phyloP scores from a whole-genome alignment of 1,284 basidiomycete species.

The Sporisorium scitamineum region DNA sequence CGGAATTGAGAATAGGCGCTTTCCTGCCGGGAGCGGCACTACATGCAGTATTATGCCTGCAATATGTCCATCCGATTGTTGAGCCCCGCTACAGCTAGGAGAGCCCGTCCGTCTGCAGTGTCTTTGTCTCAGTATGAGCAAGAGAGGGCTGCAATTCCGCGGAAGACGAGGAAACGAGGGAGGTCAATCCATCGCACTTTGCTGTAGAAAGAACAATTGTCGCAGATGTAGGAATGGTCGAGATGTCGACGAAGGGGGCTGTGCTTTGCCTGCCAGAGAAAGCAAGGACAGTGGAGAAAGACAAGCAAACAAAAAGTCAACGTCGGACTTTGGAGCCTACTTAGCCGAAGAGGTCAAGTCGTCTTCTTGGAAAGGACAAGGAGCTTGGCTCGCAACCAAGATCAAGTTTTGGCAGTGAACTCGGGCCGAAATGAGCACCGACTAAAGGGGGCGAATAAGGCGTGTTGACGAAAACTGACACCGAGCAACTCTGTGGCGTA shows the following conservation, averaged over 20 bases:
- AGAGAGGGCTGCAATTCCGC: background rate
- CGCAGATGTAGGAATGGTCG: slow-evolving; percentile 7
- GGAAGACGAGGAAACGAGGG: background rate
- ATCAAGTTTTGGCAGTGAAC: background rate
- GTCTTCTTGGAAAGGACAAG: slow-evolving; percentile 25
- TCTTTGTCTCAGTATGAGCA: background rate
- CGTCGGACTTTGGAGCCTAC: slow-evolving; percentile 20
- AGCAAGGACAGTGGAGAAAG: background rate
- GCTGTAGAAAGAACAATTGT: slow-evolving; percentile 4
- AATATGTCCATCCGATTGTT: background rate
- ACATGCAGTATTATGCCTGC: background rate
- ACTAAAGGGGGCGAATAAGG: background rate
- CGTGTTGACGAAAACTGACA: background rate
- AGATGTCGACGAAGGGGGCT: slow-evolving; percentile 2
- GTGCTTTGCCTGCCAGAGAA: slow-evolving; percentile 9
- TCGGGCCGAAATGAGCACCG: slow-evolving; percentile 20
- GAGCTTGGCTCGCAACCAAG: slow-evolving; percentile 16
- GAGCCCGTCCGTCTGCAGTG: background rate
- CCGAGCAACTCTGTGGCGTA: background rate
- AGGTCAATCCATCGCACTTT: slow-evolving; percentile 16
- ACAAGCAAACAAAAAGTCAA: slow-evolving; percentile 3
- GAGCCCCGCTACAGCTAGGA: background rate
- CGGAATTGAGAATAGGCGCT: background rate
- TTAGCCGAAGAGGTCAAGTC: slow-evolving; percentile 30
- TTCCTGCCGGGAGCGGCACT: background rate